Evolutionary conservation across 345 rosid species (phyloP).

Genomic region (Adansonia digitata): DNA sequence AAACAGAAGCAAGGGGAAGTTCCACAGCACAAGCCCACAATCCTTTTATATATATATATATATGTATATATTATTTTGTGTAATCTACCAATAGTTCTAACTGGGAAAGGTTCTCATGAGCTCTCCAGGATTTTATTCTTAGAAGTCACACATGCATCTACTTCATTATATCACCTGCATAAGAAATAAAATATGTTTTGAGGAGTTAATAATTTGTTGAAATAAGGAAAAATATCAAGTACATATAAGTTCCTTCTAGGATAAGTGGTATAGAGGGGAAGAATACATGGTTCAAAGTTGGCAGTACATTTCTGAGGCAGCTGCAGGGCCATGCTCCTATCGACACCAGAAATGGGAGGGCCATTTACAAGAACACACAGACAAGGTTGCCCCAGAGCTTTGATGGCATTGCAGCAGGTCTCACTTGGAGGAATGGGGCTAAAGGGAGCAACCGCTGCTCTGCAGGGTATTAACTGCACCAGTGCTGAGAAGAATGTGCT

Average conservation of each 20-base stretch:
- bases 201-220: not conserved
- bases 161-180: conserved; percentile 37
- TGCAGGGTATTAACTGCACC: conserved; percentile 82
- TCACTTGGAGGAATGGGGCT: conserved; percentile 69
- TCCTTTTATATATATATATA: not conserved
- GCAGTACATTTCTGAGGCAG: conserved; percentile 78
- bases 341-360: conserved; percentile 78
- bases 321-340: conserved; percentile 62
- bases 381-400: conserved; percentile 75
- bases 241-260: not conserved
- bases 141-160: conserved; percentile 11
- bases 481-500: conserved; percentile 76
- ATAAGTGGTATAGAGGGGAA: not conserved
- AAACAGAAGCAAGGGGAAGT: not conserved
- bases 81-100: not conserved
- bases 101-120: conserved; percentile 8
- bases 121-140: conserved; percentile 17
- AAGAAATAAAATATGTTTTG: not conserved
- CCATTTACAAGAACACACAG: conserved; percentile 68
- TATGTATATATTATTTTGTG: not conserved
- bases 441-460: conserved; percentile 78
- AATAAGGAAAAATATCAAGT: not conserved
- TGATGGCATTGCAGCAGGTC: conserved; percentile 75
- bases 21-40: not conserved
- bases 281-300: conserved; percentile 74